phyloP scores from a whole-genome alignment of 305 asterid species.

The Withania somnifera region DNA sequence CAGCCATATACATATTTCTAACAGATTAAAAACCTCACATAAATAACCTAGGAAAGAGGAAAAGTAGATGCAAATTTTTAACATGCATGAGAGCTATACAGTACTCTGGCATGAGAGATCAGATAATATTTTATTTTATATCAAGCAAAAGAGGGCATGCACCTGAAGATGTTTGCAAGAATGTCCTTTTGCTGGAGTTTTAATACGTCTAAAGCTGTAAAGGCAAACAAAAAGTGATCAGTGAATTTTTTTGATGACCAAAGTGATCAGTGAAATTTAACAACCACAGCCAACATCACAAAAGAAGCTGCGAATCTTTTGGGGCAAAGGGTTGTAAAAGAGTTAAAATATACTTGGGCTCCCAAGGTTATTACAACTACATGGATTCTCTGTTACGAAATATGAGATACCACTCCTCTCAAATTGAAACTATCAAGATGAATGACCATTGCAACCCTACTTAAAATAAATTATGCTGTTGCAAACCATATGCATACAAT shows the following conservation, averaged over 20 bases:
- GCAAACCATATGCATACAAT: not conserved
- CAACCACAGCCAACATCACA: not conserved
- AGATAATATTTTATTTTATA: not conserved
- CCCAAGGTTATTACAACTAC: not conserved
- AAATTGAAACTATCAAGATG: not conserved
- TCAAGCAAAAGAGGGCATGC: constrained; percentile 7
- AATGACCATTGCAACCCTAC: not conserved
- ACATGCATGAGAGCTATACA: not conserved
- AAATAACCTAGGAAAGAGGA: not conserved
- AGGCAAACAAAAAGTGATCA: constrained; percentile 8
- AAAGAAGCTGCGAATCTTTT: not conserved
- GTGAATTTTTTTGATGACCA: no score
- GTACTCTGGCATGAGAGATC: not conserved
- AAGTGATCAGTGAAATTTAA: constrained; percentile 11
- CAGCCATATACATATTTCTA: not conserved
- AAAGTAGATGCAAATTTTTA: not conserved
- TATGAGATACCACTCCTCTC: not conserved
- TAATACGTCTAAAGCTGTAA: constrained; percentile 61
- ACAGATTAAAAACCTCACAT: not conserved
- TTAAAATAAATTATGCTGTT: not conserved
- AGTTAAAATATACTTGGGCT: not conserved
- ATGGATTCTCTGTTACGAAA: not conserved
- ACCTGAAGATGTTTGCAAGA: constrained; percentile 92
- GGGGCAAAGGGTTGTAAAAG: not conserved
- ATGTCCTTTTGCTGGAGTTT: constrained; percentile 75